These are phyloP conservation scores for Aspergillus pseudoviridinutans DNA, from an alignment of 2,329 filamentous ascomycete species.

Conservation along the genomic window DNA sequence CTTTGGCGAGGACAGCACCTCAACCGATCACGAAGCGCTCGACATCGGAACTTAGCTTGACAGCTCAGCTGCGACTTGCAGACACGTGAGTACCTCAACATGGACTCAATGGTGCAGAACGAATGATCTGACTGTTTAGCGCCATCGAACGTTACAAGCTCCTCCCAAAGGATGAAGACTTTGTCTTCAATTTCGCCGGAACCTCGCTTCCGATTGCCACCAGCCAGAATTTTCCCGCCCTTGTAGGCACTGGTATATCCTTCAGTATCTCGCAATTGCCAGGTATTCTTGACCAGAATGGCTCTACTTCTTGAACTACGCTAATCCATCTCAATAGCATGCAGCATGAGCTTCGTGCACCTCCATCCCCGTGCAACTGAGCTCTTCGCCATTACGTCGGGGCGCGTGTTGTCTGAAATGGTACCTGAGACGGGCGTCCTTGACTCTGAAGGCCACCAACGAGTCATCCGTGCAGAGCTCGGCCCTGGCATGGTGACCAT, in stretches of 20 bases:
- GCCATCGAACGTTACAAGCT: constrained; percentile 20
- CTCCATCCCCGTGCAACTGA: constrained; percentile 24
- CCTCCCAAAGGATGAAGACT: constrained; percentile 18
- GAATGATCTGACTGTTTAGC: constrained; percentile 3
- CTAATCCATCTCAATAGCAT: constrained; percentile 12
- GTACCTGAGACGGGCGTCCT: constrained; percentile 13
- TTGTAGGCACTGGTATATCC: constrained; percentile 13
- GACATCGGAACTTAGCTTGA: constrained; percentile 15
- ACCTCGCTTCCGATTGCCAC: constrained; percentile 12
- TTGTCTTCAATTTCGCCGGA: constrained; percentile 18
- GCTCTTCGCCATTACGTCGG: constrained; percentile 17
- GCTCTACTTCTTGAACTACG: neutral
- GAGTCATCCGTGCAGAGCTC: constrained; percentile 15
- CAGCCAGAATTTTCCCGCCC: constrained; percentile 16
- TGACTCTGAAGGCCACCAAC: constrained; percentile 13
- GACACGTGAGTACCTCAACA: constrained; percentile 13
- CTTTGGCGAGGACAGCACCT: constrained; percentile 13
- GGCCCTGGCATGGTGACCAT: constrained; percentile 18
- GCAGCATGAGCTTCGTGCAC: constrained; percentile 23
- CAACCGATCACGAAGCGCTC: constrained; percentile 10
- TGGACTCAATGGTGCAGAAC: neutral
- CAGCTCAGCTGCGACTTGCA: constrained; percentile 17
- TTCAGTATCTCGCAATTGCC: constrained; percentile 17
- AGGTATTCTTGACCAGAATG: constrained; percentile 6
- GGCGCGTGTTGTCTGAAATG: constrained; percentile 18